Base-by-base conservation (phyloP, 352 stramenopile species). In the Phytophthora ohioensis region DNA sequence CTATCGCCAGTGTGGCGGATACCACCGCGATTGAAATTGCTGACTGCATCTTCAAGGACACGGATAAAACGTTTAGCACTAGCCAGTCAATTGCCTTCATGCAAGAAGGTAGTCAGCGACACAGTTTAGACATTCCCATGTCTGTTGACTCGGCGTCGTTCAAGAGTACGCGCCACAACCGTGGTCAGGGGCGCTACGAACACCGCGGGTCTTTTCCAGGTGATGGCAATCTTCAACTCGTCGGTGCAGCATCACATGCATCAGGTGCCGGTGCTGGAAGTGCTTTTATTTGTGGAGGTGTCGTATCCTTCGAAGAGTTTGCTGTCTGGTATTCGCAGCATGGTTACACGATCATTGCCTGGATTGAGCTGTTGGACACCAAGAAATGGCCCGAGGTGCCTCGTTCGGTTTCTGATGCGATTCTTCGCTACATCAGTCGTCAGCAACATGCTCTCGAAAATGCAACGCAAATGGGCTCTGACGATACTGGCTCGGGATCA, bases 241-340 rank as follows among this genome's bases (percentile, higher is more conserved):
- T 78, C 32, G 87, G 87, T 9, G 82, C 78, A 27, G 83, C 81
- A 2, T 79, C 78, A 7, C 88, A 67, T 64, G 79, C 83, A 32
- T 71, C 82, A 41, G 87, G 87, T 5, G 69, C 72, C 51, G 87
- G 84, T n/a, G 87, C 87, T 42, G 87, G 81, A 1, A 90, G 78
- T 57, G 84, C 87, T 2, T 94, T 94, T 45, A 79, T 92, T 64
- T 74, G 79, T 63, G 84, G 87, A 30, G 88, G 87, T 8, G 84
- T 94, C 5, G 85, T 97, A 9, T 88, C 87, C 0, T 95, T 96
- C 55, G 84, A 94, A 56, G 84, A 93, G 46, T 97, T 97, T 74
- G 87, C 83, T 5, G 71, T 83, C 9, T 97, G 91, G 91, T 97
- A 97, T 66, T 91, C 84, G 9, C 78, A 86, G 17, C 78, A 91